Percentiles rank a stretch among this genome's conserved stretches.
phyloP scores from a whole-genome alignment of 2,329 filamentous ascomycete species.

The Penicillium corylophilum region DNA sequence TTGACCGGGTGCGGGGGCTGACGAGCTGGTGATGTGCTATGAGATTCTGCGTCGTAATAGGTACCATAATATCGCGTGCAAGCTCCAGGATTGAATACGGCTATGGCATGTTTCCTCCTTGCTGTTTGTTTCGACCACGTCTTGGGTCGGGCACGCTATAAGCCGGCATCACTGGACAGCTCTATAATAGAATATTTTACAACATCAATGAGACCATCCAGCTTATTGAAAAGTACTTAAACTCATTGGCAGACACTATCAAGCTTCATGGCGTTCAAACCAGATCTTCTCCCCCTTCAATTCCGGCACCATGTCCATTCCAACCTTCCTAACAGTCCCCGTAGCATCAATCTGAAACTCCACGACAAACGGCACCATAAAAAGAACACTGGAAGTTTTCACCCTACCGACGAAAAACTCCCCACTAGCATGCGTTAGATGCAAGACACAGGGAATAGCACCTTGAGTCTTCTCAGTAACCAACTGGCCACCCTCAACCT shows the following conservation, averaged over 20 bases:
- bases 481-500: background rate
- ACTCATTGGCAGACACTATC: background rate
- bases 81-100: too few relatives aligned
- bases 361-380: constrained; percentile 2
- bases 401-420: constrained; percentile 21
- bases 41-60: background rate
- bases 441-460: background rate
- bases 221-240: background rate
- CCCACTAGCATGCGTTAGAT: constrained; percentile 17
- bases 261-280: constrained; percentile 11
- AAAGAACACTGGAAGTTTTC: background rate
- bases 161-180: too few relatives aligned
- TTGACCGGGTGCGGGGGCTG: constrained; percentile 71
- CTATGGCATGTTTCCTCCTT: too few relatives aligned
- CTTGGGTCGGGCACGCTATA: too few relatives aligned
- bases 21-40: constrained; percentile 55
- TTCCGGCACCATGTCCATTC: constrained; percentile 13
- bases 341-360: constrained; percentile 17
- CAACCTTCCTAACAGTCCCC: constrained; percentile 9
- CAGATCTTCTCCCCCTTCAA: constrained; percentile 17
- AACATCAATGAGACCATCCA: background rate
- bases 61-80: too few relatives aligned
- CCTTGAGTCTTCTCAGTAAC: constrained; percentile 14
- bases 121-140: too few relatives aligned
- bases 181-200: background rate